These are phyloP conservation scores for Penicillium sclerotigenum DNA, from an alignment of 2,329 filamentous ascomycete genomes.

Conservation along the genomic window DNA sequence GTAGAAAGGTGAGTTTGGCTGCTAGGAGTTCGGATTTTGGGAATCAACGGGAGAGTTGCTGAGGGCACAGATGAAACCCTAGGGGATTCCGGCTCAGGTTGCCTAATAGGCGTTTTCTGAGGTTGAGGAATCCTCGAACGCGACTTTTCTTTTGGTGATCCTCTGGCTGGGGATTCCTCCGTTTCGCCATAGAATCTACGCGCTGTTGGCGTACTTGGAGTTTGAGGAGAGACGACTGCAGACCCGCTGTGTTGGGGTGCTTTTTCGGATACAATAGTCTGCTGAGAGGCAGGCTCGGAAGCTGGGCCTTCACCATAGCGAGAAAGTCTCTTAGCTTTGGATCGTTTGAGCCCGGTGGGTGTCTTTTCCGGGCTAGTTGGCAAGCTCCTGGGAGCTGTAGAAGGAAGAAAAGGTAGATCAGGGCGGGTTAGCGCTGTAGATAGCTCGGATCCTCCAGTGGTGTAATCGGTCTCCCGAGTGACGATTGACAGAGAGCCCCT, in stretches of 20 bases:
- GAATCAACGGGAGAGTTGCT: constrained; percentile 44
- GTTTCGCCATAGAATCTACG: constrained; percentile 17
- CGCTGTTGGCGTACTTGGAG: constrained; percentile 6
- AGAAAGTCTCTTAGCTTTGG: constrained; percentile 42
- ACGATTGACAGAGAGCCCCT: constrained; percentile 30
- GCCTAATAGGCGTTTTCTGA: constrained; percentile 27
- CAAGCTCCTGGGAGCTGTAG: constrained; percentile 14
- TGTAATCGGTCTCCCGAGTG: constrained; percentile 37
- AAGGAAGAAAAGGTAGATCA: constrained; percentile 33
- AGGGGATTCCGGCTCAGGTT: constrained; percentile 32
- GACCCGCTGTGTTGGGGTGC: constrained; percentile 13
- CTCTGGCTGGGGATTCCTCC: constrained; percentile 12
- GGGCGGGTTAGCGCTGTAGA: constrained; percentile 23
- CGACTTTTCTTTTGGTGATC: constrained; percentile 17
- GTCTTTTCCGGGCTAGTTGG: constrained; percentile 30
- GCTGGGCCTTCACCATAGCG: constrained; percentile 36
- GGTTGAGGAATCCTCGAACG: constrained; percentile 12
- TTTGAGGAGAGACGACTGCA: constrained; percentile 4
- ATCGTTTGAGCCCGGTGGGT: constrained; percentile 37
- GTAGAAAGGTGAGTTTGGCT: constrained; percentile 34
- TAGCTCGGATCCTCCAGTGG: constrained; percentile 22
- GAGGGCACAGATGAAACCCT: constrained; percentile 49
- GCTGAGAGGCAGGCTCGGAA: constrained; percentile 26
- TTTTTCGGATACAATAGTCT: constrained; percentile 22
- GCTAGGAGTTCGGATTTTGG: constrained; percentile 41